Base-by-base conservation (phyloP, 495 filamentous ascomycete species). In the Neurospora sp. region DNA sequence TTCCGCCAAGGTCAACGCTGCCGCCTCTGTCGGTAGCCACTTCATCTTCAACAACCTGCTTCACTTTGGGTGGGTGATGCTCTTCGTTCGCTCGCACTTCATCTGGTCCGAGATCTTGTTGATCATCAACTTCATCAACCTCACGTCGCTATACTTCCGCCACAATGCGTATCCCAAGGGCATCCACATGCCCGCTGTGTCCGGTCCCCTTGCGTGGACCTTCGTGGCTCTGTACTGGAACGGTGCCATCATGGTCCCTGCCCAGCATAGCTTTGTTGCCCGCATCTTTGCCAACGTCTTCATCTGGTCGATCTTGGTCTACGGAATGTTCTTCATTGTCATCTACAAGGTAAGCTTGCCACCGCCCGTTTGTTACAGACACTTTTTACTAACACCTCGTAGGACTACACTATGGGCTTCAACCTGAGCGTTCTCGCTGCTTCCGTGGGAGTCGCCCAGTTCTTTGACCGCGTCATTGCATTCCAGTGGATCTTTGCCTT, bases 401-500 rank as follows among this genome's bases (percentile, higher is more conserved):
- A 85, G 86, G 94, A 97, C 77, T 96, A 93, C 80, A 90, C 92
- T 35, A 88, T 97, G 78, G 94, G 94, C 0, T 93, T 95, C 77
- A 87, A 87, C 70, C 86, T 96, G 70, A 91, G 90, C 78, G 85
- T 94, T 39, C 83, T 97, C 70, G 85, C 88, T 3, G 88, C 93
- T 12, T 91, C 92, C 12, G 87, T 96, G 70, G 93, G 92, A 12
- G 88, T 96, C 18, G 86, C 87, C 18, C 93, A 97, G 80, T 88
- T 96, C 81, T 81, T 88, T 46, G 85, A 87, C 77, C 90, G 92
- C 80, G 78, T 89, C 46, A 86, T 95, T 74, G 90, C 92, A 2
- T 83, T 96, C 72, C 94, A 97, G 83, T 96, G 93, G 94, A 94
- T 94, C 81, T 97, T 96, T 79, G 93, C 93, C 39, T 95, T 96